phyloP scores from a whole-genome alignment of 192 early-diverging fungal species.

The Coemansia sp. region DNA sequence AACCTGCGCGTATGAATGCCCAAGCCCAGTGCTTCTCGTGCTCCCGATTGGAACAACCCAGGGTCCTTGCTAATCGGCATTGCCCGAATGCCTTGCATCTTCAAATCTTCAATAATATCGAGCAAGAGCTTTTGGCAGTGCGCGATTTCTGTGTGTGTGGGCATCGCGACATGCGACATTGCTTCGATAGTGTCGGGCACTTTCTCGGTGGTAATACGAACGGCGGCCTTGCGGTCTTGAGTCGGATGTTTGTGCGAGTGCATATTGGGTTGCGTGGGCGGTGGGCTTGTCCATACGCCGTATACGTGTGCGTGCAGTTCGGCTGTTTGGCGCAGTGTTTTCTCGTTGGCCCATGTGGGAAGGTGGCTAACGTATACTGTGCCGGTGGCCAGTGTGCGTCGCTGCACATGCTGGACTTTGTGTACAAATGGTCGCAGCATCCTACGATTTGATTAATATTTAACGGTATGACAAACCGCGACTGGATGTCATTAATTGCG shows the following conservation, averaged over 20 bases:
- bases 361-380: constrained; percentile 10
- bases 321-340: not conserved
- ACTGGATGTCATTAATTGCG: too few species aligned
- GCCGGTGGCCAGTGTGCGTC: constrained; percentile 24
- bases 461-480: too few species aligned
- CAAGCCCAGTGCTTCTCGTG: constrained; percentile 16
- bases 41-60: constrained; percentile 27
- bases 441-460: too few species aligned
- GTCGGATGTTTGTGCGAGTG: not conserved
- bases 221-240: constrained; percentile 15
- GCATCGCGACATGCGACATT: constrained; percentile 26
- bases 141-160: constrained; percentile 16
- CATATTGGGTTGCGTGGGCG: not conserved
- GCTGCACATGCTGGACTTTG: not conserved
- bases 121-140: not conserved
- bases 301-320: constrained; percentile 3
- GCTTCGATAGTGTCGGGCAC: constrained; percentile 14
- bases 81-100: constrained; percentile 1
- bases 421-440: not conserved
- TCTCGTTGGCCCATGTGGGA: not conserved
- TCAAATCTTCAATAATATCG: constrained; percentile 2
- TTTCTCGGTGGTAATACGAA: constrained; percentile 24
- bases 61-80: constrained; percentile 21
- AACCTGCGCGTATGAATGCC: constrained; percentile 25
- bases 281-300: constrained; percentile 8